phyloP scores from a whole-genome alignment of 805 yeast genomes.

The Teunomyces cretensis region DNA sequence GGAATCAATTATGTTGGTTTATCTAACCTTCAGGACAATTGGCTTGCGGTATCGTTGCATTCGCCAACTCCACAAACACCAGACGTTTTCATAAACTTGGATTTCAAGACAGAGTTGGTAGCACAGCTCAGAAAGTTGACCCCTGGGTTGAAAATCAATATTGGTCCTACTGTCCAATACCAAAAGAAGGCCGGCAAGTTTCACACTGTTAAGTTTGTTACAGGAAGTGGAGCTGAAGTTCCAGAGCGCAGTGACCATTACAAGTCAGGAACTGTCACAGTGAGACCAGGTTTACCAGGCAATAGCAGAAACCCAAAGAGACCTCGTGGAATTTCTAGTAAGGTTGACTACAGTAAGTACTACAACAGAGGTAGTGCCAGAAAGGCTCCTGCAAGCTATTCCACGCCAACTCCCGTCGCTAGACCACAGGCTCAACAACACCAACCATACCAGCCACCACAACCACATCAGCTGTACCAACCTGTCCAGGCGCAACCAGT shows the following conservation, averaged over 20 bases:
- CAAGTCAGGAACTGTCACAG: conserved; percentile 85
- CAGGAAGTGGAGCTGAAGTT: conserved; percentile 51
- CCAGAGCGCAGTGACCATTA: conserved; percentile 71
- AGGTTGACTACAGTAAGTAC: conserved; percentile 44
- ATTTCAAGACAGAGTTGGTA: conserved; percentile 85
- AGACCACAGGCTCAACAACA: conserved; percentile 15
- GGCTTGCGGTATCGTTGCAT: conserved; percentile 71
- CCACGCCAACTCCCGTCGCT: conserved; percentile 18
- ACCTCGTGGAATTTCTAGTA: conserved; percentile 56
- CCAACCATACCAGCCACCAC: conserved; percentile 24
- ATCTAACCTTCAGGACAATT: conserved; percentile 83
- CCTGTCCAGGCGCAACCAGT: conserved; percentile 8
- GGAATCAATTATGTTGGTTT: conserved; percentile 63
- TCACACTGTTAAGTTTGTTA: conserved; percentile 69
- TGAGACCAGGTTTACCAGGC: conserved; percentile 76
- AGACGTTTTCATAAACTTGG: conserved; percentile 76
- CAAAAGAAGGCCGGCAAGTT: conserved; percentile 88
- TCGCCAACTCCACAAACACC: conserved; percentile 54
- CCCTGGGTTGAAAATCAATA: conserved; percentile 55
- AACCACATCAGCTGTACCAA: conserved; percentile 18
- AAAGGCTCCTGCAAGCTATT: conserved; percentile 2
- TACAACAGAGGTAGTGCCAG: conserved; percentile 31
- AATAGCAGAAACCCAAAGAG: conserved; percentile 67
- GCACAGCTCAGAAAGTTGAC: conserved; percentile 69
- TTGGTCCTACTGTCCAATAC: conserved; percentile 74